These are phyloP conservation scores for Botrytis aclada DNA, from an alignment of 2,329 filamentous ascomycete species.

Conservation along the genomic window DNA sequence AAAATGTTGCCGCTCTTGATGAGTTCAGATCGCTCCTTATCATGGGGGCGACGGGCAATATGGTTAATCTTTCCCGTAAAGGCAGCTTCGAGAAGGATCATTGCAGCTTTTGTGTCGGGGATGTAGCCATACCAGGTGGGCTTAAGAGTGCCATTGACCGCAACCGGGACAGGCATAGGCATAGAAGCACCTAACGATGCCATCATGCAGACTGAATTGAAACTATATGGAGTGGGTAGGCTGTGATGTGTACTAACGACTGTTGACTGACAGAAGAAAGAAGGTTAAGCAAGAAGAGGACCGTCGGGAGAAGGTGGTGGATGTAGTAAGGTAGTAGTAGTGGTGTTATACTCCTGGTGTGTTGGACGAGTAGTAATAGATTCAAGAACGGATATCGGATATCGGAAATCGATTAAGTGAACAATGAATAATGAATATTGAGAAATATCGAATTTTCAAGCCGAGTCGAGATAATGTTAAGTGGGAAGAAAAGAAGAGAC, in stretches of 20 bases:
- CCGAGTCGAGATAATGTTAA: background rate
- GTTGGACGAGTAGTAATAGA: background rate
- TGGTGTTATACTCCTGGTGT: background rate
- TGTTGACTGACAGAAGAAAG: background rate
- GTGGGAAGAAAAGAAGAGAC: background rate
- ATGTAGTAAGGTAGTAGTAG: background rate
- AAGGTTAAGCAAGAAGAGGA: background rate
- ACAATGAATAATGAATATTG: background rate
- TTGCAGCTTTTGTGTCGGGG: conserved; percentile 51
- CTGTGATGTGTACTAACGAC: background rate
- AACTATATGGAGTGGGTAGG: background rate
- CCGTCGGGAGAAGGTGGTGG: background rate
- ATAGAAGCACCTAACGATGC: conserved; percentile 3
- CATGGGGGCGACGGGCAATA: conserved; percentile 80
- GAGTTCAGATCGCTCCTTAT: conserved; percentile 72
- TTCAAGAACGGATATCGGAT: background rate
- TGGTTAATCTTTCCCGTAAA: conserved; percentile 68
- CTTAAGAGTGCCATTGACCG: conserved; percentile 26
- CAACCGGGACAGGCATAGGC: conserved; percentile 22
- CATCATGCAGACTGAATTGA: background rate
- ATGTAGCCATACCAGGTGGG: conserved; percentile 34
- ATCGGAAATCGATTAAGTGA: background rate
- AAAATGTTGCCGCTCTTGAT: conserved; percentile 85
- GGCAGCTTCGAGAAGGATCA: conserved; percentile 77
- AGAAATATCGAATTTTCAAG: background rate